A percentile compares a stretch with the other conserved stretches of the same genome.
phyloP scores from a whole-genome alignment of 2,329 filamentous ascomycete species.

The Apiospora arundinis region DNA sequence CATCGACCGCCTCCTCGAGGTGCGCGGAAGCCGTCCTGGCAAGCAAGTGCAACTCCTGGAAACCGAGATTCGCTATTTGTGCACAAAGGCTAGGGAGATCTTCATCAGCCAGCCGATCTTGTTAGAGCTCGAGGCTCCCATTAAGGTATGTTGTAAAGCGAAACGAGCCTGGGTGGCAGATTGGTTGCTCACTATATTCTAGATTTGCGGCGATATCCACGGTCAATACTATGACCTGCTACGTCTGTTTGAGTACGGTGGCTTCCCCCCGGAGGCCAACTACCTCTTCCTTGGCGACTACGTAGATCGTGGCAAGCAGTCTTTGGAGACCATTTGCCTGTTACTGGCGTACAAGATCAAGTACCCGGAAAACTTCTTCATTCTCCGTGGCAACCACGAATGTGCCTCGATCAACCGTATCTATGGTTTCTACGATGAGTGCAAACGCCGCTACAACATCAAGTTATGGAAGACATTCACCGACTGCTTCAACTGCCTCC shows the following conservation, averaged over 20 bases:
- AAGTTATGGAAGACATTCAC: constrained; percentile 99
- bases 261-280: constrained; percentile 97
- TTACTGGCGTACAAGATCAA: constrained; percentile 99
- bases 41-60: constrained; percentile 98
- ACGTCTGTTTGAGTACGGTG: constrained; percentile 96
- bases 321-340: constrained; percentile 96
- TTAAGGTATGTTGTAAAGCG: constrained; percentile 76
- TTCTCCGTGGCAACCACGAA: constrained; percentile 97
- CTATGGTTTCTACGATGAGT: constrained; percentile 99
- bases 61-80: constrained; percentile 94
- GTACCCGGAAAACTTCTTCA: constrained; percentile 99
- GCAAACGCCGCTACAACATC: constrained; percentile 98
- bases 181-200: constrained; percentile 25
- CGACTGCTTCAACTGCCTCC: constrained; percentile 98
- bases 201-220: constrained; percentile 99
- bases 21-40: constrained; percentile 94
- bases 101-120: constrained; percentile 99
- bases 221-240: constrained; percentile 99
- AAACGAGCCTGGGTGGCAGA: constrained; percentile 13
- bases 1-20: constrained; percentile 97
- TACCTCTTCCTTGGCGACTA: constrained; percentile 99
- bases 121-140: constrained; percentile 95
- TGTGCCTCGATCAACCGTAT: constrained; percentile 99
- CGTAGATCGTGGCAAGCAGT: constrained; percentile 98
- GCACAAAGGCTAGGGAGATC: constrained; percentile 98